A percentile compares a stretch with the other conserved stretches of the same genome.
Evolutionary conservation across 148 eudicot species (phyloP).

Genomic region (Polygonum maritimum): DNA sequence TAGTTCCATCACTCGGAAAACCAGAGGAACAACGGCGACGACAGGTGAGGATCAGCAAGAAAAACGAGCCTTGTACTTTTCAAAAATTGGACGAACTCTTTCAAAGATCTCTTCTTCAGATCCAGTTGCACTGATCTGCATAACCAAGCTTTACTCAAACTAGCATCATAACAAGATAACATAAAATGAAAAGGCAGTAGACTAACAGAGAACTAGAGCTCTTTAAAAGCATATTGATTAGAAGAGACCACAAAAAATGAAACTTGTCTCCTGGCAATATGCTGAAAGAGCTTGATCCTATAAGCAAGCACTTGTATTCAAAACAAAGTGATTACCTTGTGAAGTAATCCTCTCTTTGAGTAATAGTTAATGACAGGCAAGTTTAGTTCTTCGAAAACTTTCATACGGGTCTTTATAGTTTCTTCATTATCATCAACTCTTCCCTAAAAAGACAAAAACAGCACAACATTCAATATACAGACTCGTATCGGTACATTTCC

Average conservation of each 20-base stretch:
- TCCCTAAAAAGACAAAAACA: conserved; percentile 40
- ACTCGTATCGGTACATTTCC: background rate
- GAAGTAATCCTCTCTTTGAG: conserved; percentile 66
- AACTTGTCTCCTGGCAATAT: background rate
- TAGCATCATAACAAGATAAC: background rate
- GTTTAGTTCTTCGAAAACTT: conserved; percentile 57
- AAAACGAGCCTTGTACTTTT: conserved; percentile 38
- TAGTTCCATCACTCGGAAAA: background rate
- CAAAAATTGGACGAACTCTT: conserved; percentile 57
- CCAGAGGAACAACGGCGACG: background rate
- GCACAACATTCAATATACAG: conserved; percentile 1
- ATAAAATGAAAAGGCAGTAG: background rate
- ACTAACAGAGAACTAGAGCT: no score
- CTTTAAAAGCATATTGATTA: no score
- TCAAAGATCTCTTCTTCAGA: conserved; percentile 72
- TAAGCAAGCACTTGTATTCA: background rate
- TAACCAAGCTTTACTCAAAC: conserved; percentile 5
- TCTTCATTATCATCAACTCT: conserved; percentile 82
- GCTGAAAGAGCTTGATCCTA: background rate
- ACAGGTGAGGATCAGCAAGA: background rate
- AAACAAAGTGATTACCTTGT: conserved; percentile 45
- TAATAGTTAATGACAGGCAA: conserved; percentile 83
- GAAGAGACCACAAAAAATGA: no score
- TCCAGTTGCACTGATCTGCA: conserved; percentile 81
- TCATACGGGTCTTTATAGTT: conserved; percentile 67